Percentiles rank a stretch among this genome's conserved stretches.
Conservation (phyloP, 169 alveolate species). For the Plasmodium fragile region DNA sequence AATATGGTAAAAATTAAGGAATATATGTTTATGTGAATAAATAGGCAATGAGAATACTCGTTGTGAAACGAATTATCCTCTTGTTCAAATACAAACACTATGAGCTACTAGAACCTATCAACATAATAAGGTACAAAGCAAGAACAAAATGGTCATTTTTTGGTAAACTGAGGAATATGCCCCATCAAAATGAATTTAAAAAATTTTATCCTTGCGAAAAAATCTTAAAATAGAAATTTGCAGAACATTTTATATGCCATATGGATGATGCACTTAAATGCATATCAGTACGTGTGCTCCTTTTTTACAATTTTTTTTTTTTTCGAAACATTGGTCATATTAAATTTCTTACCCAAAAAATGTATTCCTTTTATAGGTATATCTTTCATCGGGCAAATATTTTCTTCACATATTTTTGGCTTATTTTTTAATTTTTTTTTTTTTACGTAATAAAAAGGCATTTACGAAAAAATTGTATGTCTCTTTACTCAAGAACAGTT, state of each 20-base stretch:
- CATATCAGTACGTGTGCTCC: neutral
- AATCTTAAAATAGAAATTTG: conserved; percentile 3
- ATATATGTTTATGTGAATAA: neutral
- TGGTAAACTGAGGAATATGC: neutral
- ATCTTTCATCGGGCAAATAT: neutral
- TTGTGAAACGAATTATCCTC: neutral
- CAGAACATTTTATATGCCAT: neutral
- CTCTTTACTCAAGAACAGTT: neutral
- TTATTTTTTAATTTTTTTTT: neutral
- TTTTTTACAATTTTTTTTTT: neutral
- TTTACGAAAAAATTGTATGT: neutral
- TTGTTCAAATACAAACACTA: neutral
- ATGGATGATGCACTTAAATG: conserved; percentile 13
- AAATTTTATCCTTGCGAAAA: neutral
- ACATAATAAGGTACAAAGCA: neutral
- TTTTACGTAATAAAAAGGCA: neutral
- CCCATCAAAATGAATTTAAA: neutral
- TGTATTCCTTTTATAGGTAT: neutral
- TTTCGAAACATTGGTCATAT: neutral
- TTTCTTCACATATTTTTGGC: neutral
- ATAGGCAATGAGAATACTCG: neutral
- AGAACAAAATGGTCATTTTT: neutral
- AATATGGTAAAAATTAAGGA: neutral
- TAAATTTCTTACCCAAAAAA: neutral
- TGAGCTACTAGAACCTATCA: neutral